phyloP scores from a whole-genome alignment of 129 eudicot genomes.

The Mikania micrantha region DNA sequence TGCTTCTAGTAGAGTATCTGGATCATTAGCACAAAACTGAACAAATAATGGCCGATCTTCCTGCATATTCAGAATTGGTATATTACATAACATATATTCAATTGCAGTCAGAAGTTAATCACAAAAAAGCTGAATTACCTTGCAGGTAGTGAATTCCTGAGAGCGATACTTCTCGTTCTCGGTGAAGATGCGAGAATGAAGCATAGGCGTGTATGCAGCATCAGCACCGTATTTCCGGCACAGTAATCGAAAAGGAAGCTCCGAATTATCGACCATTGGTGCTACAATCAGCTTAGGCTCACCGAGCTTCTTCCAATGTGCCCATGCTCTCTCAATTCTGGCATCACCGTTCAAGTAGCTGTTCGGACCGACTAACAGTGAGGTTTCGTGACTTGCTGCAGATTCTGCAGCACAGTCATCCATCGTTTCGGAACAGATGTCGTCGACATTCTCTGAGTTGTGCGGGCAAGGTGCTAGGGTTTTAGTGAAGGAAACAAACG shows the following conservation, averaged over 20 bases:
- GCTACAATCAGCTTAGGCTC: slow-evolving; percentile 72
- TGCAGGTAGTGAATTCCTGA: slow-evolving; percentile 77
- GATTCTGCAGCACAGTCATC: background rate
- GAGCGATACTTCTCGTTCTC: slow-evolving; percentile 71
- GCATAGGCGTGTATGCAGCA: slow-evolving; percentile 96
- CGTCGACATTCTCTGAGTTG: background rate
- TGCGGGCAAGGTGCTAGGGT: background rate
- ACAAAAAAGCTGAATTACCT: slow-evolving; percentile 30
- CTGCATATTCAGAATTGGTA: slow-evolving; percentile 31
- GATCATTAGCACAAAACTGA: slow-evolving; percentile 94
- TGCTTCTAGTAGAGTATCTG: slow-evolving; percentile 75
- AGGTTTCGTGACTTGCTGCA: background rate
- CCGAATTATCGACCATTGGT: slow-evolving; percentile 92
- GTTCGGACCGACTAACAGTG: slow-evolving; percentile 3
- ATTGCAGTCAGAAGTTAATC: background rate
- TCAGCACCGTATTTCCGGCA: slow-evolving; percentile 85
- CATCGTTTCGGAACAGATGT: slow-evolving; percentile 5
- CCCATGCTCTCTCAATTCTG: slow-evolving; percentile 75
- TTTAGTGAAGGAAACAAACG: background rate
- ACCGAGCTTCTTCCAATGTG: slow-evolving; percentile 87
- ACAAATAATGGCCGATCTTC: slow-evolving; percentile 91
- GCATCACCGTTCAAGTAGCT: slow-evolving; percentile 46
- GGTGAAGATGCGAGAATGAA: slow-evolving; percentile 59
- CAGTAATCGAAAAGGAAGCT: slow-evolving; percentile 78
- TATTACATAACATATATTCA: background rate